Evolutionary conservation across 345 rosid species (phyloP).

Genomic region (Acer negundo): DNA sequence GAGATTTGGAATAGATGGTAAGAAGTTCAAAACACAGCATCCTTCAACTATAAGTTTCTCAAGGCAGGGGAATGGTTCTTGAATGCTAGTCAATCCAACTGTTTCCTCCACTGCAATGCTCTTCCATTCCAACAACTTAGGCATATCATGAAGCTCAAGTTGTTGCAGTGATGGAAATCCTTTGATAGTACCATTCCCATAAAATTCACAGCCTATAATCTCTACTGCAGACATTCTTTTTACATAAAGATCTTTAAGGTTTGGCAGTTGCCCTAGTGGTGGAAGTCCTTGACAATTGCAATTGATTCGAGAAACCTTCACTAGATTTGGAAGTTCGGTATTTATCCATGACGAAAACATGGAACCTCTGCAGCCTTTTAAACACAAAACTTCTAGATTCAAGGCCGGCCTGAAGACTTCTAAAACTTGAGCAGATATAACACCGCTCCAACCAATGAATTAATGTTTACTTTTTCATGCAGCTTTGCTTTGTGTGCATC

Average conservation of each 20-base stretch:
- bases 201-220: slow-evolving; percentile 18
- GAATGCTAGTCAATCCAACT: not conserved
- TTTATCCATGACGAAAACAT: slow-evolving; percentile 25
- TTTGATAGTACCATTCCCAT: slow-evolving; percentile 12
- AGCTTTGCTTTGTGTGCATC: slow-evolving; percentile 18
- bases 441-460: slow-evolving; percentile 11
- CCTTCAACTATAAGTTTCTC: slow-evolving; percentile 23
- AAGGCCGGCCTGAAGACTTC: slow-evolving; percentile 21
- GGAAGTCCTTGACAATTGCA: slow-evolving; percentile 25
- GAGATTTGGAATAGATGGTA: slow-evolving; percentile 25
- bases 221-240: slow-evolving; percentile 19
- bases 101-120: slow-evolving; percentile 2
- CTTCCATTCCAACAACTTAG: slow-evolving; percentile 20
- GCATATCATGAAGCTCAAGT: slow-evolving; percentile 30
- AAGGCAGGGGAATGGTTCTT: slow-evolving; percentile 27
- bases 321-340: slow-evolving; percentile 8
- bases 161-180: slow-evolving; percentile 30
- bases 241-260: slow-evolving; percentile 24
- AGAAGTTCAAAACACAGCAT: slow-evolving; percentile 17
- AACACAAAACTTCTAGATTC: slow-evolving; percentile 13
- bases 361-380: slow-evolving; percentile 19
- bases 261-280: slow-evolving; percentile 27
- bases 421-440: not conserved
- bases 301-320: slow-evolving; percentile 15
- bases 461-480: slow-evolving; percentile 18